phyloP scores from a whole-genome alignment of 139 green algal genomes.

The Chlorella vulgaris region DNA sequence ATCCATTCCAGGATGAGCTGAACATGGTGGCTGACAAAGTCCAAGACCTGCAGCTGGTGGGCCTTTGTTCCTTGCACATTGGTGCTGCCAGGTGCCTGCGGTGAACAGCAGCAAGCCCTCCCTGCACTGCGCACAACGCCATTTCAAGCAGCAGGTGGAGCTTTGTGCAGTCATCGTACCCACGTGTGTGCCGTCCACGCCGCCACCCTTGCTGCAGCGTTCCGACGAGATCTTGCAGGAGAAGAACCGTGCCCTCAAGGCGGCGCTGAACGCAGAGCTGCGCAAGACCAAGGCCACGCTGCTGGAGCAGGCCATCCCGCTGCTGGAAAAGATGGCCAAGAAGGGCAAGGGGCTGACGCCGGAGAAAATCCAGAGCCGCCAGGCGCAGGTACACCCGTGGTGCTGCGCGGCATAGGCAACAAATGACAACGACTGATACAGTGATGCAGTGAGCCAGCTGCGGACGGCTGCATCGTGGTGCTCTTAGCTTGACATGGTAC shows the following conservation, averaged over 20 bases:
- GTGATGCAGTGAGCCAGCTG: too few relatives aligned
- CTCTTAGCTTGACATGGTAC: neutral
- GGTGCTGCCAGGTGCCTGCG: too few relatives aligned
- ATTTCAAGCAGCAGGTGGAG: too few relatives aligned
- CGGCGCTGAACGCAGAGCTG: constrained; percentile 83
- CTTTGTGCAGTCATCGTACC: too few relatives aligned
- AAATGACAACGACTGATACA: too few relatives aligned
- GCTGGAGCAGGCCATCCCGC: constrained; percentile 34
- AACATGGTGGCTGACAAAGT: constrained; percentile 61
- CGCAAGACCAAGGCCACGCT: constrained; percentile 43
- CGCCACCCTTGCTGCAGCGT: constrained; percentile 57
- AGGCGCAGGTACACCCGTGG: constrained; percentile 7
- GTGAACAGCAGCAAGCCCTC: too few relatives aligned
- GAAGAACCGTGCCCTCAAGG: constrained; percentile 76
- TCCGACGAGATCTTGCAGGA: constrained; percentile 65
- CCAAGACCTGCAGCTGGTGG: constrained; percentile 72
- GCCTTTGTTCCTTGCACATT: neutral
- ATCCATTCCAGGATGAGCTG: constrained; percentile 75
- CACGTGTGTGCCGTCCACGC: too few relatives aligned
- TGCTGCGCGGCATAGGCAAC: too few relatives aligned
- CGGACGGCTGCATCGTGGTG: neutral
- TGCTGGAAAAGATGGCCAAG: constrained; percentile 36
- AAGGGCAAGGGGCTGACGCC: constrained; percentile 32
- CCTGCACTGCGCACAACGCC: too few relatives aligned
- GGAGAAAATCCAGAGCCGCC: constrained; percentile 19